A percentile compares a stretch with the other conserved stretches of the same genome.
Conservation (phyloP, 2,329 filamentous ascomycete species). For the Claviceps quebecensis region DNA sequence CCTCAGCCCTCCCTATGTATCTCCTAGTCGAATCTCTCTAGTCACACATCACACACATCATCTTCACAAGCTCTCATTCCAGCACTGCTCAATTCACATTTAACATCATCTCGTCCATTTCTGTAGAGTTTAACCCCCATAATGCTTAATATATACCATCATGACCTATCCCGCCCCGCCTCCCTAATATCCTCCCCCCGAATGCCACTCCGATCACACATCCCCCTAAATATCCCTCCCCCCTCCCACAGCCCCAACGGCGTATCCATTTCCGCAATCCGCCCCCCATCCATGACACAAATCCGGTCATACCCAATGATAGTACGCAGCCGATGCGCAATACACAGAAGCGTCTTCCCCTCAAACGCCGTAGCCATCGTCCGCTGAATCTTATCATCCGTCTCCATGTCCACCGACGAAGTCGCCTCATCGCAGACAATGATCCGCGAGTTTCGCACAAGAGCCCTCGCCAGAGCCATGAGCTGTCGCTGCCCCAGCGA, state of each 20-base stretch:
- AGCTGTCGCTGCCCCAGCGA: conserved; percentile 89
- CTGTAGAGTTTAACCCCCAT: neutral
- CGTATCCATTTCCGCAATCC: conserved; percentile 73
- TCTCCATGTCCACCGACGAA: conserved; percentile 86
- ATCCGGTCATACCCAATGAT: conserved; percentile 93
- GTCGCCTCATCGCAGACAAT: conserved; percentile 97
- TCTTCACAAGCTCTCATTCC: neutral
- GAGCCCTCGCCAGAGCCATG: conserved; percentile 82
- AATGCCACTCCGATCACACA: conserved; percentile 84
- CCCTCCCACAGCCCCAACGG: conserved; percentile 60
- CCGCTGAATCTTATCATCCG: conserved; percentile 84
- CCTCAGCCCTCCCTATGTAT: no score
- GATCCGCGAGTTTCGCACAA: conserved; percentile 77
- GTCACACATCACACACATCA: no score
- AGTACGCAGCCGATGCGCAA: conserved; percentile 81
- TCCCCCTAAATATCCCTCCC: conserved; percentile 69
- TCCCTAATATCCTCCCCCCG: conserved; percentile 38
- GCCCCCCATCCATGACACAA: conserved; percentile 85
- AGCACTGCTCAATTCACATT: neutral
- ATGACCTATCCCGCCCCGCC: conserved; percentile 19
- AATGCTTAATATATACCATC: neutral
- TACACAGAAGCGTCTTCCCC: conserved; percentile 80
- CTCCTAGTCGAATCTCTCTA: no score
- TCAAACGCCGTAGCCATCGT: conserved; percentile 77
- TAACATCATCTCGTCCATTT: no score